Conservation (phyloP, 1,139 yeast species). For the Geotrichum macrosporum region DNA sequence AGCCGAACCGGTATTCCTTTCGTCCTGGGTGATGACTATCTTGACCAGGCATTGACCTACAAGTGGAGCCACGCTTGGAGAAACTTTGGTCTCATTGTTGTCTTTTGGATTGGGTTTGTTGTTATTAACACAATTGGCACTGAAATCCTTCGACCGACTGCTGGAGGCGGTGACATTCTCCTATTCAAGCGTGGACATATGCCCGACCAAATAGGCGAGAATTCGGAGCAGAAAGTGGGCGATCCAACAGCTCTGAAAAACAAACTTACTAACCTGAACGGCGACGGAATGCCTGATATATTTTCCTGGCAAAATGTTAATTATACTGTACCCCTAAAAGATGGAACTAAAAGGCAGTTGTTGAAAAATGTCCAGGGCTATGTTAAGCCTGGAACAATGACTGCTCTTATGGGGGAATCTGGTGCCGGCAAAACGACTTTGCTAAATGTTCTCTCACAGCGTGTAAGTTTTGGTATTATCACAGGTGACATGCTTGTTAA, state of each 20-base stretch:
- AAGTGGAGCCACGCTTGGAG: slow-evolving; percentile 39
- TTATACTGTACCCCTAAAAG: slow-evolving; percentile 47
- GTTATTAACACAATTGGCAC: slow-evolving; percentile 36
- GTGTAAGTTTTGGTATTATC: slow-evolving; percentile 53
- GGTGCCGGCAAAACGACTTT: slow-evolving; percentile 65
- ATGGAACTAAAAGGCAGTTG: slow-evolving; percentile 42
- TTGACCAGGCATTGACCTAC: slow-evolving; percentile 39
- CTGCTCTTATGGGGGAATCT: slow-evolving; percentile 61
- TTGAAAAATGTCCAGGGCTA: slow-evolving; percentile 57
- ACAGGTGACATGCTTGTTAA: slow-evolving; percentile 61
- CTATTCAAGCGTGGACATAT: slow-evolving; percentile 45
- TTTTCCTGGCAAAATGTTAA: slow-evolving; percentile 48
- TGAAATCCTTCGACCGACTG: slow-evolving; percentile 39
- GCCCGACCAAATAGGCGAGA: slow-evolving; percentile 42
- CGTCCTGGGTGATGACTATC: slow-evolving; percentile 44
- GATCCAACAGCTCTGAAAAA: slow-evolving; percentile 42
- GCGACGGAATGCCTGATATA: slow-evolving; percentile 39
- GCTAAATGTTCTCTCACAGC: slow-evolving; percentile 53
- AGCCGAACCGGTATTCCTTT: slow-evolving; percentile 39
- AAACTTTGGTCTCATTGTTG: slow-evolving; percentile 39
- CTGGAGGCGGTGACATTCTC: slow-evolving; percentile 41
- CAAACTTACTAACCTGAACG: slow-evolving; percentile 33
- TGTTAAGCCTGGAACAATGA: slow-evolving; percentile 56
- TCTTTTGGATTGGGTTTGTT: slow-evolving; percentile 37
- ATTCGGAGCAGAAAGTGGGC: slow-evolving; percentile 44